Evolutionary conservation across 768 basidiomycete genomes (phyloP).

Genomic region (Leccinum disarticulatum): DNA sequence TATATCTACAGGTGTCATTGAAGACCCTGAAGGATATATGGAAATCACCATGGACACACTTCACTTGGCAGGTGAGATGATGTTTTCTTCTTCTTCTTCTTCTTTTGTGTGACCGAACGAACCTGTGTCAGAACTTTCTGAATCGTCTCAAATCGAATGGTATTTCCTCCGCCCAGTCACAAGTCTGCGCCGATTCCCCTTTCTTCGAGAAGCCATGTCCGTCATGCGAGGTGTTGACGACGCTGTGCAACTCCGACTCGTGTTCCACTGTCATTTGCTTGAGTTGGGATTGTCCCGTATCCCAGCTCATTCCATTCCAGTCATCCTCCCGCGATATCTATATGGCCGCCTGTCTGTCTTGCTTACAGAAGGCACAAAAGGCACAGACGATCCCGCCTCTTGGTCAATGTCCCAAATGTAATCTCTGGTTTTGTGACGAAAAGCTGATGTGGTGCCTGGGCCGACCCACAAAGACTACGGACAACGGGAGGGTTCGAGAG

Average conservation of each 20-base stretch:
- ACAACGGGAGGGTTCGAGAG: slow-evolving; percentile 6
- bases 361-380: slow-evolving; percentile 2
- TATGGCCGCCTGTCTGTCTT: slow-evolving; percentile 8
- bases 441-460: slow-evolving; percentile 26
- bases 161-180: neutral
- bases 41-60: too few relatives aligned
- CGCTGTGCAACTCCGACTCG: slow-evolving; percentile 9
- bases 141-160: slow-evolving; percentile 17
- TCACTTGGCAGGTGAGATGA: too few relatives aligned
- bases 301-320: slow-evolving; percentile 15
- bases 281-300: slow-evolving; percentile 17
- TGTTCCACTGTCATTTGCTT: slow-evolving; percentile 19
- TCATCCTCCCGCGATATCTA: slow-evolving; percentile 16
- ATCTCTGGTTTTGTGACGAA: slow-evolving; percentile 18
- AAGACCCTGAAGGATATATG: too few relatives aligned
- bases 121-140: slow-evolving; percentile 13
- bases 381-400: slow-evolving; percentile 2
- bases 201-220: too few relatives aligned
- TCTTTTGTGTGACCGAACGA: neutral
- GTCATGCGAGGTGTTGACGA: slow-evolving; percentile 7
- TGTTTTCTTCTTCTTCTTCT: too few relatives aligned
- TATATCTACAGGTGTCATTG: too few relatives aligned
- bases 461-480: slow-evolving; percentile 12
- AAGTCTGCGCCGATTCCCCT: neutral
- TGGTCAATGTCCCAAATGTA: slow-evolving; percentile 21